Evolutionary conservation across 1,284 basidiomycete species (phyloP), one percentile per base, ranked within the genome.

Genomic region (Trametes pubescens): DNA sequence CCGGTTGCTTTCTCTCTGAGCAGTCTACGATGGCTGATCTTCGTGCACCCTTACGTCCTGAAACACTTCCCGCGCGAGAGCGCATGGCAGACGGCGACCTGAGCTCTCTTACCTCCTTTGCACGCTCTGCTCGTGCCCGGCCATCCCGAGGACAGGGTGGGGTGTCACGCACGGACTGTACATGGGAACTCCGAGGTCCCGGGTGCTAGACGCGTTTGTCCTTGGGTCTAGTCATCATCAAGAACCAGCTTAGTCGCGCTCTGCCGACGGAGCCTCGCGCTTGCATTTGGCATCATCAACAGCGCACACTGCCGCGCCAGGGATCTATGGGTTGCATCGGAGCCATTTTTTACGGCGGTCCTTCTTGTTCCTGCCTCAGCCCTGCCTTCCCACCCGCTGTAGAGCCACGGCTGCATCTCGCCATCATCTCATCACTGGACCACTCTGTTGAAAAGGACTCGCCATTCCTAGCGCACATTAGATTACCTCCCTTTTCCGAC

Each of bases 211-310:
- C 51, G 35, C 59, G 44, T 13, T 29, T 5, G 7, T 61, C 35
- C 51, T 55, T 40, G 59, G 59, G 32, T 29, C 51, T 52, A 52
- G 49, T 59, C 48, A 43, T 38, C 37, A 51, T 61, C 53, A 56
- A 47, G 60, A 40, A 54, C 40, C 53, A 22, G 38, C 49, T 56
- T 56, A 47, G 53, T 61, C 53, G 53, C 47, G 46, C 47, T 51
- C 53, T 51, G 53, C 52, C 59, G 59, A 26, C 57, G 49, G 37
- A 61, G 59, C 53, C 60, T 51, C 53, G 60, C 60, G 60, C 60
- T 61, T 61, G 51, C 47, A 32, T 54, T 26, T 55, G 37, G 48
- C 47, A 54, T 51, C 60, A 56, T 47, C 60, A 53, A 37, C 43
- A 52, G 48, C 11, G 40, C 51, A 61, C 47, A 38, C 47, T 56